Evolutionary conservation across 1,139 yeast species (phyloP).

Genomic region (Geotrichum carabidarum): DNA sequence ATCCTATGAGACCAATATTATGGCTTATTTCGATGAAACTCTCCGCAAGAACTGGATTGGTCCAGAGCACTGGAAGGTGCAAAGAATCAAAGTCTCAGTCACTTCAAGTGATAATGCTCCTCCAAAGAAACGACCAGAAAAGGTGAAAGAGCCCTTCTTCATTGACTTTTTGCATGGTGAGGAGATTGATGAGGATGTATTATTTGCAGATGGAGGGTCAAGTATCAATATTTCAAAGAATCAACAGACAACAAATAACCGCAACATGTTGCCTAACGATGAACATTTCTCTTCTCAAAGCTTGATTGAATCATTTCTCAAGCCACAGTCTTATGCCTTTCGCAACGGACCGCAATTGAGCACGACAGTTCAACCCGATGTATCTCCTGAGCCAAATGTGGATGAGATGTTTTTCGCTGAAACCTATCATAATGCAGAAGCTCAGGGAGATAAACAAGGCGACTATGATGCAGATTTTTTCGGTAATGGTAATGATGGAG

Average conservation of each 20-base stretch:
- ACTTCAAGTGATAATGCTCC: conserved; percentile 23
- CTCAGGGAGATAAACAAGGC: conserved; percentile 26
- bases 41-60: conserved; percentile 79
- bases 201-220: conserved; percentile 50
- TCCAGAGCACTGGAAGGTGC: conserved; percentile 89
- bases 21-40: conserved; percentile 74
- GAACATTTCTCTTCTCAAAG: conserved; percentile 65
- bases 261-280: conserved; percentile 66
- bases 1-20: conserved; percentile 54
- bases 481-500: conserved; percentile 35
- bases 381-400: conserved; percentile 24
- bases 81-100: conserved; percentile 45
- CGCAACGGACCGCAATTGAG: conserved; percentile 21
- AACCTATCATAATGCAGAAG: conserved; percentile 27
- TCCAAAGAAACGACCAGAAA: conserved; percentile 31
- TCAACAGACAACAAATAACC: conserved; percentile 41
- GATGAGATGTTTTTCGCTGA: conserved; percentile 77
- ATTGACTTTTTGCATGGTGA: conserved; percentile 51
- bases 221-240: conserved; percentile 44
- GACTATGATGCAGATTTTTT: conserved; percentile 47
- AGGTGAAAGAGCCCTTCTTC: conserved; percentile 39
- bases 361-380: background rate
- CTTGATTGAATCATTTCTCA: conserved; percentile 62
- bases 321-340: conserved; percentile 45
- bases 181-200: conserved; percentile 41